These are phyloP conservation scores for Cyathus striatus DNA, from an alignment of 768 basidiomycete genomes.

Conservation along the genomic window DNA sequence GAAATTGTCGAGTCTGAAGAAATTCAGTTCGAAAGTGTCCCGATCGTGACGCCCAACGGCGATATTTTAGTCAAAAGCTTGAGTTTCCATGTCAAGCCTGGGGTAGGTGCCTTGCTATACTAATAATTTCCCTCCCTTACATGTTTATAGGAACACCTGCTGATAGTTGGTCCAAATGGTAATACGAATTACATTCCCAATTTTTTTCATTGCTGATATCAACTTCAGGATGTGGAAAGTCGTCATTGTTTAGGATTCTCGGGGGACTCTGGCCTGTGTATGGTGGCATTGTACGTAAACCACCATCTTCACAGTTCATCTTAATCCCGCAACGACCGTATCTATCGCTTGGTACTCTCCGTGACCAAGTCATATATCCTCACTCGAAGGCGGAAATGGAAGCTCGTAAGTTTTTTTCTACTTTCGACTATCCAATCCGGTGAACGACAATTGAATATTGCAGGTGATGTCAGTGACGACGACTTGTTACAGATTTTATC, in stretches of 20 bases:
- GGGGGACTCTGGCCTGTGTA: constrained; percentile 92
- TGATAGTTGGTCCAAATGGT: constrained; percentile 96
- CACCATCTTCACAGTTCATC: constrained; percentile 83
- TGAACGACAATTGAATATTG: constrained; percentile 1
- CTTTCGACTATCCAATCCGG: constrained; percentile 5
- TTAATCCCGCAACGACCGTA: constrained; percentile 96
- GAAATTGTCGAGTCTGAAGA: constrained; percentile 80
- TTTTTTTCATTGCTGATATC: constrained; percentile 2
- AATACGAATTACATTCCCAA: no score
- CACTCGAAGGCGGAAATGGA: constrained; percentile 80
- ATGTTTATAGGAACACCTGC: constrained; percentile 70
- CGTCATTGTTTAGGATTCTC: constrained; percentile 90
- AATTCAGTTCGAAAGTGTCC: constrained; percentile 89
- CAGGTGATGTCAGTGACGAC: constrained; percentile 71
- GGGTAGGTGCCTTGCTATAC: constrained; percentile 40
- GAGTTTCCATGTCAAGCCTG: constrained; percentile 86
- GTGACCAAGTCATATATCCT: constrained; percentile 97
- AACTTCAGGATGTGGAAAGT: constrained; percentile 73
- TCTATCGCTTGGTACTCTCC: constrained; percentile 86
- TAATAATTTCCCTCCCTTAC: constrained; percentile 4
- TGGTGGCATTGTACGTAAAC: constrained; percentile 85
- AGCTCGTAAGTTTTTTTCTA: constrained; percentile 44
- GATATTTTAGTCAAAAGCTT: constrained; percentile 83
- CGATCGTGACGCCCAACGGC: constrained; percentile 94
- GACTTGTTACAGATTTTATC: constrained; percentile 69